A percentile compares a stretch with the other conserved stretches of the same genome.
Evolutionary conservation across 1,284 basidiomycete genomes (phyloP).

Genomic region (Leccinum fallax): DNA sequence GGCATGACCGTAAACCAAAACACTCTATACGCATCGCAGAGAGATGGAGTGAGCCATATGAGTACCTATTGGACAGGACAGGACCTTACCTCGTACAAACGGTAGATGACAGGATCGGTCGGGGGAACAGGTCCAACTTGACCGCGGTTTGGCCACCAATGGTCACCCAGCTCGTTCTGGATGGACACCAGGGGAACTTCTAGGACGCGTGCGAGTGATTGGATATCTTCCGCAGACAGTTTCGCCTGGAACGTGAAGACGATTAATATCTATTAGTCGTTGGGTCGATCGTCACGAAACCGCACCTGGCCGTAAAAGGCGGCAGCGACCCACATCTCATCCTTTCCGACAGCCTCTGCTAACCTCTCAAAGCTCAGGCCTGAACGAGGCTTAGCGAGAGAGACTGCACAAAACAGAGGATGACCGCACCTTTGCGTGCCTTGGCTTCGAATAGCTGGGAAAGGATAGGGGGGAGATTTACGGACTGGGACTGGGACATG

Average conservation of each 20-base stretch:
- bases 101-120: slow-evolving; percentile 82
- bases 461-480: slow-evolving; percentile 54
- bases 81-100: slow-evolving; percentile 73
- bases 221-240: slow-evolving; percentile 60
- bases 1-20: slow-evolving; percentile 80
- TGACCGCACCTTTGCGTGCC: slow-evolving; percentile 56
- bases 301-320: slow-evolving; percentile 83
- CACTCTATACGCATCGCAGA: slow-evolving; percentile 44
- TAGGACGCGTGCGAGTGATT: slow-evolving; percentile 53
- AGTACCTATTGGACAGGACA: not conserved
- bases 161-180: slow-evolving; percentile 55
- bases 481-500: slow-evolving; percentile 42
- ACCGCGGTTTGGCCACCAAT: slow-evolving; percentile 72
- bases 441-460: slow-evolving; percentile 65
- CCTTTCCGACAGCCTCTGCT: slow-evolving; percentile 67
- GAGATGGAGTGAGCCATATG: slow-evolving; percentile 4
- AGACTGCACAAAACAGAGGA: not conserved
- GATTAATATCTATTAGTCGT: not conserved
- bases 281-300: slow-evolving; percentile 3
- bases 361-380: slow-evolving; percentile 77
- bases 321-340: slow-evolving; percentile 89
- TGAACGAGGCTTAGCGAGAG: slow-evolving; percentile 27
- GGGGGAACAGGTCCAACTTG: slow-evolving; percentile 64
- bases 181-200: slow-evolving; percentile 46
- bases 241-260: slow-evolving; percentile 56